Evolutionary conservation across 495 filamentous ascomycete genomes (phyloP).

Genomic region (Xylaria acuta): DNA sequence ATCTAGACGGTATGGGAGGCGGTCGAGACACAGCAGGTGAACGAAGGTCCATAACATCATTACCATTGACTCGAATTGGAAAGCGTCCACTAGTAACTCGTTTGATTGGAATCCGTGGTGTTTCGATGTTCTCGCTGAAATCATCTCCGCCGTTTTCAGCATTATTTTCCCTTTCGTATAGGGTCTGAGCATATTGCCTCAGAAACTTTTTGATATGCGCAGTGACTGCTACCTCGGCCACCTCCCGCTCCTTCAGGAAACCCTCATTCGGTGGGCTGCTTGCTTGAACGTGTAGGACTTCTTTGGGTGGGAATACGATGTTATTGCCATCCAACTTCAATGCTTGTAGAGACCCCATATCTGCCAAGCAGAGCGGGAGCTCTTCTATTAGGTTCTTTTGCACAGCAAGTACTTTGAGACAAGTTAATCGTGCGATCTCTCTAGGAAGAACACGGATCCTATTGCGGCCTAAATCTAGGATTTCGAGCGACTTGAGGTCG

Average conservation of each 20-base stretch:
- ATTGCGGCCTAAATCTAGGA: conserved; percentile 89
- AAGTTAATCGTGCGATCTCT: conserved; percentile 77
- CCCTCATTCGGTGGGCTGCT: conserved; percentile 53
- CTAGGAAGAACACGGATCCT: conserved; percentile 77
- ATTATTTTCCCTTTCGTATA: conserved; percentile 54
- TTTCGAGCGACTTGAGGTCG: conserved; percentile 83
- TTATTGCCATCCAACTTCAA: conserved; percentile 89
- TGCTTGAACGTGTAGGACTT: conserved; percentile 58
- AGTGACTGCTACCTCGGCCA: conserved; percentile 71
- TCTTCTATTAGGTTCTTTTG: conserved; percentile 85
- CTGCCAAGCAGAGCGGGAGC: conserved; percentile 80
- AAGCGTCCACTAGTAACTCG: conserved; percentile 79
- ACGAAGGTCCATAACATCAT: conserved; percentile 60
- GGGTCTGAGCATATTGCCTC: conserved; percentile 59
- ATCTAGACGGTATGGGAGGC: conserved; percentile 75
- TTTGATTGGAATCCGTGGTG: conserved; percentile 73
- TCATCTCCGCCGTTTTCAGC: conserved; percentile 69
- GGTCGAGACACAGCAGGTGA: conserved; percentile 71
- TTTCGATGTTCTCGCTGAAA: conserved; percentile 71
- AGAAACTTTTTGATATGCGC: conserved; percentile 79
- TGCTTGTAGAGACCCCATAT: conserved; percentile 86
- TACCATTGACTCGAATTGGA: conserved; percentile 77
- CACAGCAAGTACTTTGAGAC: conserved; percentile 77
- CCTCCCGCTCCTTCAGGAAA: conserved; percentile 54
- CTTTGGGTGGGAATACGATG: conserved; percentile 69